Percentiles rank a stretch among this genome's conserved stretches.
Conservation (phyloP, 768 basidiomycete genomes). For the Nidularia sp. region DNA sequence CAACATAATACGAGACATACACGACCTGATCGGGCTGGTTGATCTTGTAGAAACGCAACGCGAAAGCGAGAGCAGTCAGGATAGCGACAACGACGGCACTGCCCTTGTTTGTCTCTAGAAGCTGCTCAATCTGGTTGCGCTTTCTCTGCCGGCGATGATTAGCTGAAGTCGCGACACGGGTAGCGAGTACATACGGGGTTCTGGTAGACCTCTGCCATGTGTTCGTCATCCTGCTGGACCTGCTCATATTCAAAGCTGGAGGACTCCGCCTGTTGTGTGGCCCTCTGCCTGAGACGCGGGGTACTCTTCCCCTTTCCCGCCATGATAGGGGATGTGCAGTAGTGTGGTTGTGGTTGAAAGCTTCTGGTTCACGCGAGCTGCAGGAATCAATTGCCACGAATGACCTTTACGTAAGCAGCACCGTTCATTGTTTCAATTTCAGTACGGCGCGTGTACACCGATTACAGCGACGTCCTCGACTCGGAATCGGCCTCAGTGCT, state of each 20-base stretch:
- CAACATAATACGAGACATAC: constrained; percentile 39
- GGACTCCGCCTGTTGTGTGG: constrained; percentile 9
- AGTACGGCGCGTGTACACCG: not conserved
- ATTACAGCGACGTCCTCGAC: too few species aligned
- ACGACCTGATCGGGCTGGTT: constrained; percentile 93
- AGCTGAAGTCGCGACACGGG: not conserved
- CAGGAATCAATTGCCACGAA: constrained; percentile 1
- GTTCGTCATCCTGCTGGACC: constrained; percentile 46
- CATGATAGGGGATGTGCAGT: constrained; percentile 22
- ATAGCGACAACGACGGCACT: constrained; percentile 59
- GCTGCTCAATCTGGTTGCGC: constrained; percentile 56
- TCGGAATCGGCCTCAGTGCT: not conserved
- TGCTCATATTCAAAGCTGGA: constrained; percentile 17
- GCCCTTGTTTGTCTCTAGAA: constrained; percentile 58
- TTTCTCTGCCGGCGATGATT: constrained; percentile 31
- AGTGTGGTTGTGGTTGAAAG: constrained; percentile 2
- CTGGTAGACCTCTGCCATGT: constrained; percentile 43
- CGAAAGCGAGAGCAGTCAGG: constrained; percentile 75
- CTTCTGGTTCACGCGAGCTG: not conserved
- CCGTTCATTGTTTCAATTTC: not conserved
- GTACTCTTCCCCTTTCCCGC: constrained; percentile 21
- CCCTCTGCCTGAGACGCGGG: constrained; percentile 14
- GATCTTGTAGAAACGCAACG: constrained; percentile 89
- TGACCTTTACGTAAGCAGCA: not conserved
- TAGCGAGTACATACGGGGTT: constrained; percentile 35